phyloP scores from a whole-genome alignment of 2,329 filamentous ascomycete genomes.

The Pleoardoris graminearum region DNA sequence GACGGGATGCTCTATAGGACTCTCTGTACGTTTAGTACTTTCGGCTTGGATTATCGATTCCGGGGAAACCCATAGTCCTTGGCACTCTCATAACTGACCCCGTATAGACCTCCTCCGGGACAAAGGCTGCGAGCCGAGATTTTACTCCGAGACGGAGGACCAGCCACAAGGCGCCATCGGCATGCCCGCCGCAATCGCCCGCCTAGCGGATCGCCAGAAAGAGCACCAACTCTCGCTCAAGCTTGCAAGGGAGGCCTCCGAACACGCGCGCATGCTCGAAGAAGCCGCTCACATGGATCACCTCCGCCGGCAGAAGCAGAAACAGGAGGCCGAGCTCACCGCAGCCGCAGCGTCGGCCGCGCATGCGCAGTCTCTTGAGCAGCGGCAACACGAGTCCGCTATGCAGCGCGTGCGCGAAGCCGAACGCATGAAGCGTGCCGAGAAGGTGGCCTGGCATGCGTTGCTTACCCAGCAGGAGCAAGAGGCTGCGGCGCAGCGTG shows the following conservation, averaged over 20 bases:
- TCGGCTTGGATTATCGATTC: neutral
- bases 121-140: conserved; percentile 38
- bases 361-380: conserved; percentile 29
- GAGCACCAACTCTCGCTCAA: conserved; percentile 34
- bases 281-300: conserved; percentile 34
- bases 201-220: conserved; percentile 37
- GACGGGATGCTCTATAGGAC: neutral
- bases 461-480: conserved; percentile 35
- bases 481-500: conserved; percentile 25
- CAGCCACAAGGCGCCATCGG: conserved; percentile 44
- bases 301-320: conserved; percentile 33
- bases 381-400: conserved; percentile 38
- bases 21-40: neutral
- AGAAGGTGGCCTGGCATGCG: conserved; percentile 36
- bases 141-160: conserved; percentile 43
- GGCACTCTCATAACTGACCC: neutral
- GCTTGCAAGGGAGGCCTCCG: conserved; percentile 32
- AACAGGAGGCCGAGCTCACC: conserved; percentile 30
- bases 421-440: conserved; percentile 36
- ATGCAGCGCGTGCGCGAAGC: conserved; percentile 35
- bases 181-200: conserved; percentile 31
- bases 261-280: conserved; percentile 33
- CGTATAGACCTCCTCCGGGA: conserved; percentile 32
- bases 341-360: conserved; percentile 23
- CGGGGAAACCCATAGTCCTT: neutral